phyloP scores from a whole-genome alignment of 805 yeast genomes.

The Barnettozyma wickerhamii region DNA sequence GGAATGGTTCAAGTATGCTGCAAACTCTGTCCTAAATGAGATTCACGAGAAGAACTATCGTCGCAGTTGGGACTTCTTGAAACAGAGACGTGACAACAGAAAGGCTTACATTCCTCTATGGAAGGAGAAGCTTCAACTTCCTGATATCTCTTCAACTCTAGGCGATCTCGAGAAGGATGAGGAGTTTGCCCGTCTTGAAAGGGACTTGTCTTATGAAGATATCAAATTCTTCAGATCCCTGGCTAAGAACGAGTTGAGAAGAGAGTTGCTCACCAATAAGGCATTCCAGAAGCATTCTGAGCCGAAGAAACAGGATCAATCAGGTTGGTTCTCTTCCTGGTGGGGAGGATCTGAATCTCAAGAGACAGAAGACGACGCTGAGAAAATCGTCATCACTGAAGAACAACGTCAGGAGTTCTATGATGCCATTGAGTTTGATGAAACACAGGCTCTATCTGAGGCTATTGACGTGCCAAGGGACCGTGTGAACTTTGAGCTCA shows the following conservation, averaged over 20 bases:
- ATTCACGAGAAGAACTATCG: constrained; percentile 74
- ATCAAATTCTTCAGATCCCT: constrained; percentile 80
- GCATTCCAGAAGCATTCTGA: constrained; percentile 1
- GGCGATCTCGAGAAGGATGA: constrained; percentile 33
- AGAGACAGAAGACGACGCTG: constrained; percentile 27
- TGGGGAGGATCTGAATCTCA: constrained; percentile 22
- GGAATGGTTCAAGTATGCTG: constrained; percentile 82
- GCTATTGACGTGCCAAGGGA: constrained; percentile 69
- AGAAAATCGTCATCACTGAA: constrained; percentile 58
- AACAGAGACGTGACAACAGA: constrained; percentile 67
- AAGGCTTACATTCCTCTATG: constrained; percentile 62
- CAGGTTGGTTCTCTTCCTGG: constrained; percentile 78
- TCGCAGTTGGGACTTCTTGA: constrained; percentile 88
- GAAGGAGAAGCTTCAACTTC: constrained; percentile 48
- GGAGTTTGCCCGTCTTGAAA: constrained; percentile 51
- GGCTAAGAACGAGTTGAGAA: constrained; percentile 62
- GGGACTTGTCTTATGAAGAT: constrained; percentile 64
- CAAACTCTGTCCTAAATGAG: constrained; percentile 68
- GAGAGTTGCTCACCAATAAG: constrained; percentile 35
- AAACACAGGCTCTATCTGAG: constrained; percentile 44
- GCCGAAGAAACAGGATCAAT: constrained; percentile 12
- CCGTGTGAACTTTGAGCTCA: constrained; percentile 59
- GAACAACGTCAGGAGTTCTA: constrained; percentile 87
- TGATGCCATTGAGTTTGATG: constrained; percentile 91
- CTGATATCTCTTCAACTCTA: constrained; percentile 27